Evolutionary conservation across 2,329 filamentous ascomycete species (phyloP), one percentile per base, ranked within the genome.

Genomic region (Fusarium setosum): DNA sequence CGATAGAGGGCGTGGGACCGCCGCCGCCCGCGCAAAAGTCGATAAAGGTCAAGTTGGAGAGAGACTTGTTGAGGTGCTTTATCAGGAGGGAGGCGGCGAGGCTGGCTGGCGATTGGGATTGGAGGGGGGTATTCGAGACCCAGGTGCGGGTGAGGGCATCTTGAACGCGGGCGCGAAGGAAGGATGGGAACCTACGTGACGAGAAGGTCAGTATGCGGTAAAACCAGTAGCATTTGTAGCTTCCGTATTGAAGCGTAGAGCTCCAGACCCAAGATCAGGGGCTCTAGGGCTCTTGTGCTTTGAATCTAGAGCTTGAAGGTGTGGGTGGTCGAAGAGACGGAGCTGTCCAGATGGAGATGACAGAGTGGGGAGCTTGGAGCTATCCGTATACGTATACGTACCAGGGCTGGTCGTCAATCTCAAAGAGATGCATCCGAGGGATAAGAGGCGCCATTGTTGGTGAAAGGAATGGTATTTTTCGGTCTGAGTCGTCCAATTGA

Each of bases 21-120:
- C 92, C 92, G 13, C 85, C 89, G 50, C 92, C 92, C 3, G 91
- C 89, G 75, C 91, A 93, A 76, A 93, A 92, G 78, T 94, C 92
- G 62, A 94, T 84, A 68, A 91, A 88, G 17, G 85, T 88, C 75
- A 90, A 88, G 3, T 80, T 76, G 17, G 81, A 77, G 2, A 87
- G 78, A 23, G 79, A 72, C 6, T 72, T 60, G 32, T 82, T 81
- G 13, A 90, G 82, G 38, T 84, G 78, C 20, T 76, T 77, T 35
- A 83, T 79, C 42, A 93, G 83, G 18, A 87, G 77, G 40, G 80
- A 76, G 44, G 89, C 86, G n/a, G 87, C 88, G 38, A 89, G 74
- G n/a, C 82, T 78, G 17, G 89, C 88, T 2, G 90, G 87, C 9
- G 87, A 85, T 49, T 77, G 76, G 24, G 77, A 73, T 71, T 91